Base-by-base conservation (phyloP, 2,329 filamentous ascomycete genomes). In the Ophiostoma australiae region DNA sequence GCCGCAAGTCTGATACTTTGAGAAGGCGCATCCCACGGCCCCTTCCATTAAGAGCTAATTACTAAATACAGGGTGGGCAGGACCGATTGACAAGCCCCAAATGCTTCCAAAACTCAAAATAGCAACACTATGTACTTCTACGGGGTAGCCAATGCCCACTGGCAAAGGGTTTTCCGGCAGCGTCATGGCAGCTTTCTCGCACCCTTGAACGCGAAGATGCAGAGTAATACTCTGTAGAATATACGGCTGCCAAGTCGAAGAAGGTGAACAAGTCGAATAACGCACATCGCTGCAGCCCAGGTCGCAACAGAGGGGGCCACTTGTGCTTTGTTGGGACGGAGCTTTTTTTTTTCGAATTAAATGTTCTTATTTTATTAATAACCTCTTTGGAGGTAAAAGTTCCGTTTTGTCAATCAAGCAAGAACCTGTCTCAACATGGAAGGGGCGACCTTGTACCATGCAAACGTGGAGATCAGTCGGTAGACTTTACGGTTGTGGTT, bases 251-350 rank as follows among this genome's bases (percentile, higher is more conserved):
- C 66, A 67, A 67, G 66, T 67, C 23, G 20, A 67, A 48, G 27
- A 63, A 33, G 58, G 27, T 63, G 58, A 63, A 48, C 15, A 63
- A 33, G 58, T 63, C 33, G 58, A 63, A 63, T 27, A 63, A 63
- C 58, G 27, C 58, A 13, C 58, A 63, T 63, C 52, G 52, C 52
- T 58, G 52, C 52, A 58, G 52, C n/a, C 23, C 63, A 66, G 39
- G 63, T 7, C 10, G 35, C 17, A 66, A 37, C 33, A 33, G 35
- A 66, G 23, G 35, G 55, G 66, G 39, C 39, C 23, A 27, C 39
- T 67, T 67, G 37, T 48, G 39, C 66, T 67, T 67, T 67, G 66
- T 67, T 67, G 66, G 66, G 66, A 67, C 66, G 66, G 66, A 67
- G 66, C 37, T 67, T 67, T 41, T 39, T 41, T 39, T 31, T 48